Evolutionary conservation across 352 stramenopile species (phyloP), one percentile per base, ranked within the genome.

Genomic region (Pythium chondricola): DNA sequence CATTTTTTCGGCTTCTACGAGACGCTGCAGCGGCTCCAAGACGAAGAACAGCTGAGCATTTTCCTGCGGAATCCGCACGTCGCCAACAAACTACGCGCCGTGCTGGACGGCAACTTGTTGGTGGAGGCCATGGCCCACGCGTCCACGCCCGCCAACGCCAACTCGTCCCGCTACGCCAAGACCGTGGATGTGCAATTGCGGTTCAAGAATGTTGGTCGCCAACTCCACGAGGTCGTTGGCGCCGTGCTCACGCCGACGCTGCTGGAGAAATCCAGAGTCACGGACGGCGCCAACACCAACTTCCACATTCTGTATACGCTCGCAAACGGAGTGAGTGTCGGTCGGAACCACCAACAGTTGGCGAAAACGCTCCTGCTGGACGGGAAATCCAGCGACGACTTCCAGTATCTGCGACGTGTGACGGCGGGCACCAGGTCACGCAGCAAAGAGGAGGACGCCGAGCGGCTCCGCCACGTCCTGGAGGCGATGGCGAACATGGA

Each of bases 1-100:
- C 37, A 77, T 14, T 91, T 87, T 31, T 91, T 91, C 25, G 79
- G 74, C 1, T 87, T 88, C 46, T 91, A 86, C 59, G 79, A 91
- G 39, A 81, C 79, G 45, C 58, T 91, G 20, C 76, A 91, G 50
- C 69, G 67, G 14, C 63, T 91, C 4, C 76, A 87, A 43, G 79
- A 91, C 57, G 74, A 85, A 56, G 79, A 88, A 43, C 79, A 91
- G 43, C 62, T 91, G 22, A 63, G 76, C 17, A 80, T 91, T 62
- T 91, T 88, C 56, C 65, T 88, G 36, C 77, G 71, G 30, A 91
- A 91, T 30, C 76, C 79, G 0, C 65, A 62, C 43, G 79, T 73
- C 13, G 69, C 71, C 11, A 68, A 67, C 33, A 84, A 85, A 25
- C 56, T 87, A 18, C 83, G 69, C 31, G 69, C 60, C 8, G 67